Evolutionary conservation across 768 basidiomycete genomes (phyloP).

Genomic region (Lactarius trivialis): DNA sequence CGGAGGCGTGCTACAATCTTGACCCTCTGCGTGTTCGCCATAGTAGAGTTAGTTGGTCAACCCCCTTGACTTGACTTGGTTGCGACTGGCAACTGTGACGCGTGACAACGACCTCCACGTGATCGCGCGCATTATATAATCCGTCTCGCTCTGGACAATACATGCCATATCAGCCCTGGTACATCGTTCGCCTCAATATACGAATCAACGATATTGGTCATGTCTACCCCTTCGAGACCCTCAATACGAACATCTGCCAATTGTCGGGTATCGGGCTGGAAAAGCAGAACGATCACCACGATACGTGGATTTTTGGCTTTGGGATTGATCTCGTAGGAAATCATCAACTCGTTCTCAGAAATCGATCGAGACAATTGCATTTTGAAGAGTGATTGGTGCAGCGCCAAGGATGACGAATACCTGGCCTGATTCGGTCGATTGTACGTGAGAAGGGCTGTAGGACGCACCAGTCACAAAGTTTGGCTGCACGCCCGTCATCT

Average conservation of each 20-base stretch:
- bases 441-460: neutral
- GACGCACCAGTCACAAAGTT: slow-evolving; percentile 64
- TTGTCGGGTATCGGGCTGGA: slow-evolving; percentile 61
- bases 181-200: slow-evolving; percentile 61
- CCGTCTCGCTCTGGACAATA: slow-evolving; percentile 44
- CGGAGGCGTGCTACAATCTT: slow-evolving; percentile 68
- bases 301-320: slow-evolving; percentile 29
- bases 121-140: slow-evolving; percentile 5
- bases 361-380: slow-evolving; percentile 52
- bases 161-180: slow-evolving; percentile 54
- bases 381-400: slow-evolving; percentile 57
- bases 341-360: slow-evolving; percentile 71
- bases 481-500: slow-evolving; percentile 57
- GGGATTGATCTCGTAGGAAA: slow-evolving; percentile 51
- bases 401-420: slow-evolving; percentile 60
- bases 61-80: neutral
- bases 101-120: slow-evolving; percentile 10
- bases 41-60: neutral
- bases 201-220: slow-evolving; percentile 53
- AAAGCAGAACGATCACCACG: slow-evolving; percentile 53
- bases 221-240: slow-evolving; percentile 46
- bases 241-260: slow-evolving; percentile 53
- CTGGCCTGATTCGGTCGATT: slow-evolving; percentile 32
- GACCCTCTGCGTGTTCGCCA: slow-evolving; percentile 41
- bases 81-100: neutral